Base-by-base conservation (phyloP, 192 early-diverging fungal genomes). In the Podila clonocystis region DNA sequence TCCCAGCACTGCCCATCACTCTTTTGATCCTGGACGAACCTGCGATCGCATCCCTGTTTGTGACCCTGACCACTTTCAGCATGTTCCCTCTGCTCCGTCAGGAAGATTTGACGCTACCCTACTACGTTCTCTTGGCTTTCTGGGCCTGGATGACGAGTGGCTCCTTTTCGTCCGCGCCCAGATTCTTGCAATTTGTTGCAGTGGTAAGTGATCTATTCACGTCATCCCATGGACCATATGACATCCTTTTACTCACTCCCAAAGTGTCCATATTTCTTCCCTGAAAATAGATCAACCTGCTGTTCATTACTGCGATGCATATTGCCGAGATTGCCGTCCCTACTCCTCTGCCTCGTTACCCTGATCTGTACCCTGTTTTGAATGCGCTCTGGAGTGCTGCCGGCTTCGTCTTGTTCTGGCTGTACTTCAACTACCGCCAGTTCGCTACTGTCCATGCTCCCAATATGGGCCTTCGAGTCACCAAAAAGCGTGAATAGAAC, bases 31-130 rank as follows among this genome's bases (percentile, higher is more conserved):
- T 90, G 64, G 90, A 93, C 62, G 95, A 95, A 61, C 87, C 87
- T 28, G 79, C 88, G 33, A 82, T 88, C 4, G 84, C 83, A 19
- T 72, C 84, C 19, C 88, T 89, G 85, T 94, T 99, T 68, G 87
- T 91, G 9, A 97, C 94, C 69, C 83, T 91, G 30, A 93, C 96
- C 15, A 87, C 96, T 70, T 72, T 62, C 75, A 96, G 95, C 80
- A 91, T 97, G 89, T 98, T 90, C 64, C 96, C 98, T 0, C 83
- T 99, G 3, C 83, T 99, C 31, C 89, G 89, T 55, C 86, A 90
- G 19, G 98, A 98, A 69, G 87, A 82, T 0, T 79, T 96, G 4
- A 76, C 83, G 9, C 57, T 97, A 5, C 91, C 95, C 9, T 97
- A 96, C 73, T 85, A 87, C 41, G 86, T 93, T 0, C 36, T 93